Evolutionary conservation across 2,329 filamentous ascomycete species (phyloP).

Genomic region (Neobulgaria alba): DNA sequence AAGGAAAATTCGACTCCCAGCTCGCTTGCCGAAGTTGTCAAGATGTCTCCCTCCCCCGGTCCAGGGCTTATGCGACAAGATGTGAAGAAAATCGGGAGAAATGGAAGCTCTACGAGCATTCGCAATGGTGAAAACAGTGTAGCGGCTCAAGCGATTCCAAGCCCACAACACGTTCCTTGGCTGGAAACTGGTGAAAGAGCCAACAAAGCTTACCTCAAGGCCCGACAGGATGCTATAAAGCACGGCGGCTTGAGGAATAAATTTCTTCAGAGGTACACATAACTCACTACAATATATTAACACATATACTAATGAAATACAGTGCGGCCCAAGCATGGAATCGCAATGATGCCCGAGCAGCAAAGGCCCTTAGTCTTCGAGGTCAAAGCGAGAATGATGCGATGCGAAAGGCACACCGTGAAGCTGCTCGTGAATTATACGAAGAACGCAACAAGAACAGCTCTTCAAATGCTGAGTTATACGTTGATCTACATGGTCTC

Average conservation of each 20-base stretch:
- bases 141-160: slow-evolving; percentile 74
- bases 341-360: slow-evolving; percentile 89
- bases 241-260: slow-evolving; percentile 95
- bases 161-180: slow-evolving; percentile 92
- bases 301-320: slow-evolving; percentile 15
- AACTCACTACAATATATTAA: background rate
- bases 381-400: slow-evolving; percentile 95
- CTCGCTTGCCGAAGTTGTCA: slow-evolving; percentile 87
- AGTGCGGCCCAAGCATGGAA: slow-evolving; percentile 98
- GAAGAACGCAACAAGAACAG: slow-evolving; percentile 80
- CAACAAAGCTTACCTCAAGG: slow-evolving; percentile 92
- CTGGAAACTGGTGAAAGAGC: slow-evolving; percentile 84
- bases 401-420: slow-evolving; percentile 94
- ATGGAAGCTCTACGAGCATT: slow-evolving; percentile 56
- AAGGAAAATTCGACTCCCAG: slow-evolving; percentile 63
- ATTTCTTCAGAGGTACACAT: slow-evolving; percentile 76
- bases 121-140: slow-evolving; percentile 69
- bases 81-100: slow-evolving; percentile 49
- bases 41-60: slow-evolving; percentile 83
- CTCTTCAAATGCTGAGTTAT: slow-evolving; percentile 59
- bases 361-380: slow-evolving; percentile 86
- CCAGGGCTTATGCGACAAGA: slow-evolving; percentile 52
- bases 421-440: slow-evolving; percentile 85
- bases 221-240: slow-evolving; percentile 91
- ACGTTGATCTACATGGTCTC: slow-evolving; percentile 95